Conservation (phyloP, 257 asterid genomes). For the Vinca minor region DNA sequence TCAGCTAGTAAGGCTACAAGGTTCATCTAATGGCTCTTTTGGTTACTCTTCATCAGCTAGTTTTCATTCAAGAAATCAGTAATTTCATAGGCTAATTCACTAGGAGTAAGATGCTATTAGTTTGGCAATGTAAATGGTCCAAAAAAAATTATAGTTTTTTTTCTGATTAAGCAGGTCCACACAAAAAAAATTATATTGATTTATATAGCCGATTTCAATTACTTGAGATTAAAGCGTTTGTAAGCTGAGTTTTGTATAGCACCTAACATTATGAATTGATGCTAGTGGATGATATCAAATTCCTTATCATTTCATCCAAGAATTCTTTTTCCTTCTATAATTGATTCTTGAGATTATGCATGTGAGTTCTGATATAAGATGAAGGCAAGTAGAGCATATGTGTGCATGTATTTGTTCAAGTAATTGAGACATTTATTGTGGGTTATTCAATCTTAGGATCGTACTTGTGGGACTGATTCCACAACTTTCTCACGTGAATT, state of each 20-base stretch:
- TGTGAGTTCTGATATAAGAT: neutral
- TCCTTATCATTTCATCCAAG: neutral
- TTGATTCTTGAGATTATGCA: neutral
- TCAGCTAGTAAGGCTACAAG: conserved; percentile 51
- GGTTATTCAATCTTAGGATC: too few species aligned
- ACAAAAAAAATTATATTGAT: too few species aligned
- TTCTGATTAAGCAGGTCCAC: neutral
- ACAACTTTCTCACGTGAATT: too few species aligned
- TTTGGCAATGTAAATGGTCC: neutral
- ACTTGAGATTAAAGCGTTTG: too few species aligned
- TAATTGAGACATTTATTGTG: too few species aligned
- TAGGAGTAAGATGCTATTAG: conserved; percentile 20
- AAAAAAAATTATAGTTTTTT: neutral
- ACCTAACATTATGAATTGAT: neutral
- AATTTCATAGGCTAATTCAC: neutral
- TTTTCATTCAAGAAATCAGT: conserved; percentile 28
- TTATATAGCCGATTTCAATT: too few species aligned
- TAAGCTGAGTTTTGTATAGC: conserved; percentile 7
- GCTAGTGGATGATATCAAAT: neutral
- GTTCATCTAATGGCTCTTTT: conserved; percentile 51
- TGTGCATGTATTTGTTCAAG: conserved; percentile 1
- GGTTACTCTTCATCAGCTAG: conserved; percentile 53
- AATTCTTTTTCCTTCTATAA: neutral
- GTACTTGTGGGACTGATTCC: too few species aligned
- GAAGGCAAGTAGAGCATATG: too few species aligned